Conservation (phyloP, 108 stramenopile species). For the Skeletonema grethae region DNA sequence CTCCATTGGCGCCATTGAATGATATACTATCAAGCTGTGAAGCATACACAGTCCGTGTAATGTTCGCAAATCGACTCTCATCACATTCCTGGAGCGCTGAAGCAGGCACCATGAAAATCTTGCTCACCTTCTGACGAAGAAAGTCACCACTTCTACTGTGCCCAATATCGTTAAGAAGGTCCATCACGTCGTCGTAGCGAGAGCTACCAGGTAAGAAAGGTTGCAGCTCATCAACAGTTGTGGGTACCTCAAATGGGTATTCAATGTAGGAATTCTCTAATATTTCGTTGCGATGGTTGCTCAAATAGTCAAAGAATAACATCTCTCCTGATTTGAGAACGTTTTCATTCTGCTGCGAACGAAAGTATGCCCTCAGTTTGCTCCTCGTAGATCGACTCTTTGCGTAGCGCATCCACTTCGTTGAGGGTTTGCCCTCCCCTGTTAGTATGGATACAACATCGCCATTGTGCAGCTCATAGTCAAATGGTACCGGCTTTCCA, state of each 20-base stretch:
- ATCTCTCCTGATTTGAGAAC: slow-evolving; percentile 75
- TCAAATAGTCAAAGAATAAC: slow-evolving; percentile 73
- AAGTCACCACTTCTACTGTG: slow-evolving; percentile 66
- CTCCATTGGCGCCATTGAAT: slow-evolving; percentile 44
- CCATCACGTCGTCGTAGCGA: slow-evolving; percentile 64
- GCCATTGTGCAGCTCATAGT: slow-evolving; percentile 86
- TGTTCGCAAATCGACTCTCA: slow-evolving; percentile 37
- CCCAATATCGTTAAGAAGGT: slow-evolving; percentile 69
- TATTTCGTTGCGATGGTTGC: slow-evolving; percentile 66
- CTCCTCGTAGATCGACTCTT: slow-evolving; percentile 86
- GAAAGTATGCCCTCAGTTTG: slow-evolving; percentile 84
- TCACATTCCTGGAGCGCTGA: slow-evolving; percentile 54
- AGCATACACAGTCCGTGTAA: slow-evolving; percentile 19
- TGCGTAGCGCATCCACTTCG: slow-evolving; percentile 85
- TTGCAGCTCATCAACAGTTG: slow-evolving; percentile 55
- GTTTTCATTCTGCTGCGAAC: slow-evolving; percentile 73
- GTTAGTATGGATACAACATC: slow-evolving; percentile 90
- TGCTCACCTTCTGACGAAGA: slow-evolving; percentile 66
- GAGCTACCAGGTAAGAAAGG: slow-evolving; percentile 73
- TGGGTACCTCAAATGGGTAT: slow-evolving; percentile 56
- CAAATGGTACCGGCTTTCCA: slow-evolving; percentile 68
- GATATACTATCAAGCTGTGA: slow-evolving; percentile 18
- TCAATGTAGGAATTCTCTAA: slow-evolving; percentile 61
- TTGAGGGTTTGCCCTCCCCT: slow-evolving; percentile 71
- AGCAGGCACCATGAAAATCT: slow-evolving; percentile 78